Evolutionary conservation across 73 alveolate species (phyloP), one percentile per base, ranked within the genome.

Genomic region (Uronychia binucleata): DNA sequence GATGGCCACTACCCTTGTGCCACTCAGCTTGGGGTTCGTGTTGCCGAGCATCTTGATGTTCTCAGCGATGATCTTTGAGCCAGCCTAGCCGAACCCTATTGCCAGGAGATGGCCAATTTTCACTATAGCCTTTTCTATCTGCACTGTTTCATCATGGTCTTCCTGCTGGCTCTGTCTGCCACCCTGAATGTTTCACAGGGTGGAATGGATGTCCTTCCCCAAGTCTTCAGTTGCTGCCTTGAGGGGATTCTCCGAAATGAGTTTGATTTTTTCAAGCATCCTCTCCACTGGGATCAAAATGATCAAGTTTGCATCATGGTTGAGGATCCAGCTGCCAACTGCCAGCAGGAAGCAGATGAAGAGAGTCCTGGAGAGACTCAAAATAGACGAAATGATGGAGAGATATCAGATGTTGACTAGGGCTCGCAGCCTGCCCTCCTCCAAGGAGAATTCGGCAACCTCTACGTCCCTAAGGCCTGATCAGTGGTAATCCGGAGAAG

Each of bases 71-170:
- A 92, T 92, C 82, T 92, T 91, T 0, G 94, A 88, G n/a, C 96
- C 97, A n/a, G 93, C 97, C 85, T 89, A 84, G 1, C 97, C 97
- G 80, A 93, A 89, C 1, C 94, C 90, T 57, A 93, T 79, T 1
- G 97, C 97, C 27, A 93, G 86, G 59, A 93, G 85, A 60, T 93
- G 95, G 27, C 97, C 97, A 74, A 93, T 93, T 83, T 93, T 93
- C n/a, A 91, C 86, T 35, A 93, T 93, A 35, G 97, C 93, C 60
- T 93, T 93, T 86, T 93, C 97, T 57, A 93, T 80, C 1, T 88
- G 59, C 77, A 88, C 95, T 0, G 95, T 93, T 86, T 93, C 97
- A 67, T 90, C 81, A 81, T 83, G 57, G 30, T 78, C 75, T 46
- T 31, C 28, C 77, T 77, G 34, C 57, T 30, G 67, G 5, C 67